Percentiles rank a stretch among this genome's conserved stretches.
phyloP scores from a whole-genome alignment of 75 land plant genomes.

The Pseudotsuga menziesii region DNA sequence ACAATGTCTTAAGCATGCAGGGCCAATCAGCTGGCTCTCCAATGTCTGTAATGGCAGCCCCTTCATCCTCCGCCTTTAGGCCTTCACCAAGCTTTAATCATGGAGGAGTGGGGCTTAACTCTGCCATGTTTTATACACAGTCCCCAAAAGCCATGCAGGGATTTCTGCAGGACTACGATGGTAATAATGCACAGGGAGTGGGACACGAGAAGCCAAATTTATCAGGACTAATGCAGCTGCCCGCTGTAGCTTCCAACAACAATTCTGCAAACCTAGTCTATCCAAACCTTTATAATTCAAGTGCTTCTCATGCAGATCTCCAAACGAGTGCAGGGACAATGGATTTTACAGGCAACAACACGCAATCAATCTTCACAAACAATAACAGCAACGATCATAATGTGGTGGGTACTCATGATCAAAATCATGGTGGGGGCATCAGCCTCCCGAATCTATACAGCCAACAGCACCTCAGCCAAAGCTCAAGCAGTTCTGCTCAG shows the following conservation, averaged over 20 bases:
- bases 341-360: constrained; percentile 7
- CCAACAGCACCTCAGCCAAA: constrained; percentile 8
- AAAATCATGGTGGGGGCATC: constrained; percentile 5
- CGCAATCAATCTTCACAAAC: constrained; percentile 5
- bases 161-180: constrained; percentile 11
- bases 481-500: constrained; percentile 14
- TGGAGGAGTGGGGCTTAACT: constrained; percentile 4
- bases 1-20: constrained; percentile 3
- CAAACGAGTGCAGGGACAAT: constrained; percentile 7
- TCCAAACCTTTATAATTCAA: constrained; percentile 30
- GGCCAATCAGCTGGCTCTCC: constrained; percentile 7
- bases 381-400: constrained; percentile 7
- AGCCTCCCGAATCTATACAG: constrained; percentile 11
- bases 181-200: constrained; percentile 4
- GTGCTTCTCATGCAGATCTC: constrained; percentile 26
- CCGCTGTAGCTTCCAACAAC: constrained; percentile 19
- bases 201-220: constrained; percentile 25
- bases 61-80: constrained; percentile 9
- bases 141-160: constrained; percentile 9
- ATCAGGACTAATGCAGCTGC: constrained; percentile 38
- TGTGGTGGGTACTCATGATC: constrained; percentile 4
- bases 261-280: constrained; percentile 8
- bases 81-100: constrained; percentile 5
- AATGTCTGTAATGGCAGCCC: constrained; percentile 5
- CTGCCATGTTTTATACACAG: constrained; percentile 5